A percentile compares a stretch with the other conserved stretches of the same genome.
Evolutionary conservation across 73 alveolate species (phyloP).

Genomic region (Blepharisma japonicum): DNA sequence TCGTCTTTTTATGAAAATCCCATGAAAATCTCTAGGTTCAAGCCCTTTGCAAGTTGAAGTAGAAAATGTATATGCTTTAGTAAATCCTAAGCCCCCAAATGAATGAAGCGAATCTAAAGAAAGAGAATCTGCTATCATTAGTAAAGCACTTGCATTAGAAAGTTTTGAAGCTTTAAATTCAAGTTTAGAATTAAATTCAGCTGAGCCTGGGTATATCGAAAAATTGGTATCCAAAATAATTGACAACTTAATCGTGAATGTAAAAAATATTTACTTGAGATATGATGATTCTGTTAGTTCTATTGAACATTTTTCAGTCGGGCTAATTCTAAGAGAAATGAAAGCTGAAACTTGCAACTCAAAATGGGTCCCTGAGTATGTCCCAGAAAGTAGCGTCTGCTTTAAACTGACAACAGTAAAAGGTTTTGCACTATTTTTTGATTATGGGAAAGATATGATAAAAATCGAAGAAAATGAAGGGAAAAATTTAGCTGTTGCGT

Average conservation of each 20-base stretch:
- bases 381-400: constrained; percentile 53
- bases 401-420: constrained; percentile 28
- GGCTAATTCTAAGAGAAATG: constrained; percentile 75
- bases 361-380: constrained; percentile 68
- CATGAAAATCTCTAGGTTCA: constrained; percentile 80
- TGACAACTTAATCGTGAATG: constrained; percentile 78
- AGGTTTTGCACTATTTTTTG: constrained; percentile 45
- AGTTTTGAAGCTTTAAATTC: constrained; percentile 28
- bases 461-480: not conserved
- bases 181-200: constrained; percentile 16
- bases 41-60: constrained; percentile 70
- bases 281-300: constrained; percentile 63
- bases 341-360: constrained; percentile 71
- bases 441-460: constrained; percentile 1
- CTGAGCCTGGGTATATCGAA: constrained; percentile 70
- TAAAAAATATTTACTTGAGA: constrained; percentile 77
- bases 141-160: constrained; percentile 27
- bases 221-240: constrained; percentile 67
- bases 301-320: constrained; percentile 52
- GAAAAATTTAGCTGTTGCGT: not conserved
- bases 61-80: constrained; percentile 63
- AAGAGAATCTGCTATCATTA: constrained; percentile 32
- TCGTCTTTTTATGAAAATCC: constrained; percentile 63
- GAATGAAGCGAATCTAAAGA: constrained; percentile 41
- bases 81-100: constrained; percentile 46